Conservation (phyloP, 306 rosid genomes). For the Prunus persica region Prunus_persica_NCBIv2 NC_034014.1:22988001-22988500, state of each 20-base stretch:
- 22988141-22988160: conserved; percentile 98
- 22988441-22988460: conserved; percentile 55
- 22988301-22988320: conserved; percentile 74
- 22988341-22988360: conserved; percentile 84
- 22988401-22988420: conserved; percentile 62
- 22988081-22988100: conserved; percentile 97
- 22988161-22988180: conserved; percentile 98
- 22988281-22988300: conserved; percentile 60
- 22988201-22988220: conserved; percentile 95
- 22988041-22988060: conserved; percentile 83
- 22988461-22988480: conserved; percentile 60
- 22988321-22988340: conserved; percentile 68
- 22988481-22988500: conserved; percentile 45
- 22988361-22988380: conserved; percentile 89
- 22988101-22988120: conserved; percentile 86
- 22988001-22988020: conserved; percentile 84
- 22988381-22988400: conserved; percentile 70
- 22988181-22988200: conserved; percentile 96
- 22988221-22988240: conserved; percentile 71
- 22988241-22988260: conserved; percentile 58
- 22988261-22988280: conserved; percentile 59
- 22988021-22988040: conserved; percentile 89
- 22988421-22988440: conserved; percentile 58
- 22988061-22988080: conserved; percentile 70
- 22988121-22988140: conserved; percentile 85